Evolutionary conservation across 176 grass and related monocot species (phyloP).

Genomic region (barley (Hordeum vulgare)): MorexV3_pseudomolecules_assembly NC_058519.1:412714505-412715004

Average conservation of each 20-base stretch:
- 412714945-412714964: no score
- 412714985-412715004: no score
- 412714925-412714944: no score
- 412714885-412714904: background rate
- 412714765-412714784: slow-evolving; percentile 8
- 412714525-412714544: slow-evolving; percentile 39
- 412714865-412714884: background rate
- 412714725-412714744: slow-evolving; percentile 93
- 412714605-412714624: slow-evolving; percentile 92
- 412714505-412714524: background rate
- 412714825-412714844: background rate
- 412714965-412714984: no score
- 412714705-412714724: slow-evolving; percentile 93
- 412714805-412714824: background rate
- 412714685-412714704: slow-evolving; percentile 99
- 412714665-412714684: slow-evolving; percentile 91
- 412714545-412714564: slow-evolving; percentile 93
- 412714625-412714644: slow-evolving; percentile 82
- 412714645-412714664: slow-evolving; percentile 88
- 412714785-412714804: slow-evolving; percentile 6
- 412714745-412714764: slow-evolving; percentile 46
- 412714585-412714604: slow-evolving; percentile 93
- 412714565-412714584: slow-evolving; percentile 98
- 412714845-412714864: background rate
- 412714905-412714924: background rate